A percentile compares a stretch with the other conserved stretches of the same genome.
Evolutionary conservation across 306 rosid species (phyloP).

Genomic region (Gillenia trifoliata): DNA sequence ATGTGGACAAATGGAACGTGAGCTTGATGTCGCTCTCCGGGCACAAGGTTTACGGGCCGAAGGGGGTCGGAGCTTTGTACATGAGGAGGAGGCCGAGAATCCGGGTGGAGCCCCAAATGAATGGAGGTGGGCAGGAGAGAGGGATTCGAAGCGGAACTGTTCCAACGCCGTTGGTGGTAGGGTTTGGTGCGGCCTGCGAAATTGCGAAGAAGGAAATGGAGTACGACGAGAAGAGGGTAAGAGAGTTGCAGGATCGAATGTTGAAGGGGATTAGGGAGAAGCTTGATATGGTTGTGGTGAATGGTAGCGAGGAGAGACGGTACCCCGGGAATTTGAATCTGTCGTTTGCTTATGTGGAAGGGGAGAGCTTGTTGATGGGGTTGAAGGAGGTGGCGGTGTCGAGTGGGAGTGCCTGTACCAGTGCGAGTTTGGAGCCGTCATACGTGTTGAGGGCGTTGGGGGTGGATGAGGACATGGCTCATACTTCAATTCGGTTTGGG

Average conservation of each 20-base stretch:
- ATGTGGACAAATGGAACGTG: conserved; percentile 89
- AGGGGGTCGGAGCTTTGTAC: conserved; percentile 85
- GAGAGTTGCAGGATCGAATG: conserved; percentile 51
- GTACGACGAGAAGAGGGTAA: conserved; percentile 67
- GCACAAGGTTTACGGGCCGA: conserved; percentile 84
- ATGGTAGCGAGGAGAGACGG: conserved; percentile 83
- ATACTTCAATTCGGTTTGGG: conserved; percentile 92
- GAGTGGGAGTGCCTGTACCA: conserved; percentile 96
- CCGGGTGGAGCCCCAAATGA: conserved; percentile 98
- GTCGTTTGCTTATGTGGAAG: conserved; percentile 84
- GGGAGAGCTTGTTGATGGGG: conserved; percentile 95
- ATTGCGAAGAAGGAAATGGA: conserved; percentile 78
- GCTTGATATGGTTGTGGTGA: conserved; percentile 85
- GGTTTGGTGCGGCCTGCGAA: conserved; percentile 88
- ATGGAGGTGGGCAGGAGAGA: conserved; percentile 95
- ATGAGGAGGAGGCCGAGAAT: conserved; percentile 82
- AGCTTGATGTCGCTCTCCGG: conserved; percentile 91
- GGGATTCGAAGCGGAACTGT: conserved; percentile 91
- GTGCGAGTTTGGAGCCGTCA: conserved; percentile 96
- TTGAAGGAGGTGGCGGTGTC: conserved; percentile 97
- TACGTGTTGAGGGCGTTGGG: conserved; percentile 94
- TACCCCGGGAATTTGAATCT: conserved; percentile 75
- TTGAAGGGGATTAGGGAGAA: conserved; percentile 52
- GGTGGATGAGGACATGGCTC: conserved; percentile 99
- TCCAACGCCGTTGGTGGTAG: conserved; percentile 83